A percentile compares a stretch with the other conserved stretches of the same genome.
Evolutionary conservation across 2,329 filamentous ascomycete genomes (phyloP).

Genomic region (Colletotrichum endophyticum): DNA sequence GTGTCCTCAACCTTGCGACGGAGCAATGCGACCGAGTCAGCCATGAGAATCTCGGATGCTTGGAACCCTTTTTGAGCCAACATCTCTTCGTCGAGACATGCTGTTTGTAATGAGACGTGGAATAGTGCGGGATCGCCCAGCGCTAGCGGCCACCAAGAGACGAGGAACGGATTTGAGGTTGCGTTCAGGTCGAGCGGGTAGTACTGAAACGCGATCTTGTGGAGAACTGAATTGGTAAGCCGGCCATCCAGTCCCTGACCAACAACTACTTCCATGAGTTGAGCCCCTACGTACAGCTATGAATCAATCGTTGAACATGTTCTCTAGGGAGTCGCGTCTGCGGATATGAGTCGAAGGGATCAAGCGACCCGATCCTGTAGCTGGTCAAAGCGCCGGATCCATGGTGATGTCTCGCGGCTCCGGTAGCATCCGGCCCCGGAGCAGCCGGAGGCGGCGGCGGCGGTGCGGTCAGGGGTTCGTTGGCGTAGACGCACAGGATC

Average conservation of each 20-base stretch:
- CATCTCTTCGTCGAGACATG: slow-evolving; percentile 60
- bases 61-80: slow-evolving; percentile 56
- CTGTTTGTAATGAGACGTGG: slow-evolving; percentile 64
- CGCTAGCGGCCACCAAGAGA: slow-evolving; percentile 65
- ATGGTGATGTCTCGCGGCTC: neutral
- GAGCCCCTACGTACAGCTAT: slow-evolving; percentile 49
- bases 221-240: slow-evolving; percentile 46
- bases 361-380: slow-evolving; percentile 42
- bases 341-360: slow-evolving; percentile 64
- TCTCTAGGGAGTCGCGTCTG: slow-evolving; percentile 53
- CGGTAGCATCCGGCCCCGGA: neutral
- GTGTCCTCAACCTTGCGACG: slow-evolving; percentile 52
- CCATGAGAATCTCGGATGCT: slow-evolving; percentile 60
- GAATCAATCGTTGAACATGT: slow-evolving; percentile 60
- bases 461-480: slow-evolving; percentile 49
- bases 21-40: slow-evolving; percentile 58
- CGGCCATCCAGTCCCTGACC: neutral
- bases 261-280: neutral
- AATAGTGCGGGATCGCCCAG: slow-evolving; percentile 61
- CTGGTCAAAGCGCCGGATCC: slow-evolving; percentile 21
- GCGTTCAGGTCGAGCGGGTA: slow-evolving; percentile 60
- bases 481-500: slow-evolving; percentile 55
- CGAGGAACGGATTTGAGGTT: slow-evolving; percentile 61
- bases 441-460: neutral
- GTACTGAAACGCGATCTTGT: slow-evolving; percentile 64